phyloP scores from a whole-genome alignment of 805 yeast genomes.

The Saccharomycopsis sp. region DNA sequence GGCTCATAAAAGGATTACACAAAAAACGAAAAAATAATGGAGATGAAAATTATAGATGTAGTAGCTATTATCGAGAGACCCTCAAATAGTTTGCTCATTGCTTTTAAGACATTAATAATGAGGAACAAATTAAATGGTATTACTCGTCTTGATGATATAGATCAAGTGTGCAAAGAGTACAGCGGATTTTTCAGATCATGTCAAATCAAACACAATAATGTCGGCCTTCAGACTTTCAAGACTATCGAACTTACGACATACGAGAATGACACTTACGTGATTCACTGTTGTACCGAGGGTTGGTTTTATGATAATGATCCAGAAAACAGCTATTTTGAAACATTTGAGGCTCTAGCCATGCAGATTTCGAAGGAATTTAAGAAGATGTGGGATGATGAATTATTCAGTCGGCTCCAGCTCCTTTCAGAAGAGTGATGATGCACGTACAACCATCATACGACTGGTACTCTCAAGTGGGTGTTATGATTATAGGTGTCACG shows the following conservation, averaged over 20 bases:
- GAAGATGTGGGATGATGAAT: constrained; percentile 3
- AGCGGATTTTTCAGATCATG: not conserved
- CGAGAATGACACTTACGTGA: not conserved
- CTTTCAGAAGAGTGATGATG: not conserved
- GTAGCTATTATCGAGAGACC: no score
- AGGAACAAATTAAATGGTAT: no score
- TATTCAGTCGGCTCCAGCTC: constrained; percentile 2
- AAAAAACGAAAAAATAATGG: no score
- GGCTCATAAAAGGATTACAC: no score
- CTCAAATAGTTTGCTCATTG: no score
- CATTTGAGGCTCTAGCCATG: constrained; percentile 16
- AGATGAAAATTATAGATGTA: no score
- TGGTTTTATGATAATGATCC: not conserved
- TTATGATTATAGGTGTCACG: no score
- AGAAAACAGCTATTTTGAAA: constrained; percentile 3
- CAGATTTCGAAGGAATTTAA: constrained; percentile 2
- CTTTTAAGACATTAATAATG: no score
- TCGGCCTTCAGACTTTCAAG: no score
- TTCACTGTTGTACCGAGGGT: not conserved
- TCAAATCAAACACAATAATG: not conserved
- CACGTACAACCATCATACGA: not conserved
- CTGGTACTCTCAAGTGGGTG: no score
- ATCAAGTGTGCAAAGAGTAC: not conserved
- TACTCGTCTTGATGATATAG: not conserved
- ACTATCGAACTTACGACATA: not conserved